A percentile compares a stretch with the other conserved stretches of the same genome.
These are phyloP conservation scores for Monosporascus sp. DNA, from an alignment of 2,329 filamentous ascomycete species.

Conservation along the genomic window DNA sequence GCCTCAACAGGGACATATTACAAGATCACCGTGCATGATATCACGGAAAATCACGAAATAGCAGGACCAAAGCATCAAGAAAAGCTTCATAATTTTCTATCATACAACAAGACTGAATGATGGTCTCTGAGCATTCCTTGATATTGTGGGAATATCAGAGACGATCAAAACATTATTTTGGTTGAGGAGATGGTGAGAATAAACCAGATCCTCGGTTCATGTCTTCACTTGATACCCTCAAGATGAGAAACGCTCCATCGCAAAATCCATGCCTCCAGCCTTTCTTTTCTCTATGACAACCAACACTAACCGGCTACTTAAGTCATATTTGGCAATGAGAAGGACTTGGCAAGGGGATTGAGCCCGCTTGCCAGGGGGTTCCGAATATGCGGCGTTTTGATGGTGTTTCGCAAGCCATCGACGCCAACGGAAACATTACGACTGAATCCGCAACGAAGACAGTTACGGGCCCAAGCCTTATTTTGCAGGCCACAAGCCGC, in stretches of 20 bases:
- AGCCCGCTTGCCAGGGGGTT: too few species aligned
- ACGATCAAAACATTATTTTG: background rate
- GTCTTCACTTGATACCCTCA: background rate
- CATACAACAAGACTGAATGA: background rate
- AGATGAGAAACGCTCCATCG: background rate
- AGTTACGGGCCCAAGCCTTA: background rate
- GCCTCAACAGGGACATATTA: constrained; percentile 4
- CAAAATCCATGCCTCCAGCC: background rate
- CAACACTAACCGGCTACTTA: background rate
- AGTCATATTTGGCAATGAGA: background rate
- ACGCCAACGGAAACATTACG: too few species aligned
- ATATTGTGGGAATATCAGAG: background rate
- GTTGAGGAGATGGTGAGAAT: background rate
- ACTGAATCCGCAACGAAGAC: too few species aligned
- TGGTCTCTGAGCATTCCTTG: background rate
- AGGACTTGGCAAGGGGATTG: too few species aligned
- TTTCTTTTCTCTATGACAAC: background rate
- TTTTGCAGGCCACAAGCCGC: background rate
- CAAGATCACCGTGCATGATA: background rate
- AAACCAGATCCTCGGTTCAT: background rate
- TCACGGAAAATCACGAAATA: background rate
- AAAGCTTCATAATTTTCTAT: background rate
- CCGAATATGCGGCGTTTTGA: too few species aligned
- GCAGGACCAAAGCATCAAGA: background rate
- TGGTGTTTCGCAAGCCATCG: too few species aligned